These are phyloP conservation scores for Penicillium lagena DNA, from an alignment of 495 filamentous ascomycete species.

Conservation along the genomic window DNA sequence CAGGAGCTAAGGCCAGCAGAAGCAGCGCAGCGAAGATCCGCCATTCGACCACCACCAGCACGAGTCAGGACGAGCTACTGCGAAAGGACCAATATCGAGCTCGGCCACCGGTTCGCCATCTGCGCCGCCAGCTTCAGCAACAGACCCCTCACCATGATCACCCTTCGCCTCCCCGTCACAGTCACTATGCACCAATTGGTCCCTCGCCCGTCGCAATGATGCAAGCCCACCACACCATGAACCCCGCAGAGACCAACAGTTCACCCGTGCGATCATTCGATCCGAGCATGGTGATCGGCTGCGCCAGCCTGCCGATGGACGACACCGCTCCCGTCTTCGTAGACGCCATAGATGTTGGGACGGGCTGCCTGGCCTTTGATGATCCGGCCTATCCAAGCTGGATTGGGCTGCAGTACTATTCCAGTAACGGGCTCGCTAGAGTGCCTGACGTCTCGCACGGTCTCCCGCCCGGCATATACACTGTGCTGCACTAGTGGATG, in stretches of 20 bases:
- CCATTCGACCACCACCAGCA: conserved; percentile 5
- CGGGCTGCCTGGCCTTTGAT: conserved; percentile 15
- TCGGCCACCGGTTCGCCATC: conserved; percentile 6
- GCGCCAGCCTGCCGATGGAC: conserved; percentile 16
- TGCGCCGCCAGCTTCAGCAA: conserved; percentile 5
- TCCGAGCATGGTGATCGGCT: conserved; percentile 19
- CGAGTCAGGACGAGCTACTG: conserved; percentile 3
- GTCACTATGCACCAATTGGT: too few relatives aligned
- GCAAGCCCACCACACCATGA: too few relatives aligned
- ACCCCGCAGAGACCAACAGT: too few relatives aligned
- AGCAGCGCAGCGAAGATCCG: conserved; percentile 23
- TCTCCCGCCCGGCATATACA: conserved; percentile 16
- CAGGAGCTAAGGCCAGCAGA: conserved; percentile 42
- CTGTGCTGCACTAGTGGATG: too few relatives aligned
- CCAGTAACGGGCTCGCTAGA: conserved; percentile 11
- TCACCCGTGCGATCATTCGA: conserved; percentile 9
- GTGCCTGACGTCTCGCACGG: conserved; percentile 11
- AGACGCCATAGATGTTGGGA: conserved; percentile 9
- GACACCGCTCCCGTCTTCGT: conserved; percentile 13
- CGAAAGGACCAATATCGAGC: conserved; percentile 12
- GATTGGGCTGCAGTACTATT: conserved; percentile 1
- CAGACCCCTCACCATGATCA: background rate
- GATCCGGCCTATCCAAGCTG: conserved; percentile 13
- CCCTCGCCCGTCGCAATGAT: too few relatives aligned
- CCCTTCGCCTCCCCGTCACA: background rate